Percentiles rank a stretch among this genome's conserved stretches.
Conservation (phyloP, 345 rosid species). For the Moricandia moricandioides region DNA sequence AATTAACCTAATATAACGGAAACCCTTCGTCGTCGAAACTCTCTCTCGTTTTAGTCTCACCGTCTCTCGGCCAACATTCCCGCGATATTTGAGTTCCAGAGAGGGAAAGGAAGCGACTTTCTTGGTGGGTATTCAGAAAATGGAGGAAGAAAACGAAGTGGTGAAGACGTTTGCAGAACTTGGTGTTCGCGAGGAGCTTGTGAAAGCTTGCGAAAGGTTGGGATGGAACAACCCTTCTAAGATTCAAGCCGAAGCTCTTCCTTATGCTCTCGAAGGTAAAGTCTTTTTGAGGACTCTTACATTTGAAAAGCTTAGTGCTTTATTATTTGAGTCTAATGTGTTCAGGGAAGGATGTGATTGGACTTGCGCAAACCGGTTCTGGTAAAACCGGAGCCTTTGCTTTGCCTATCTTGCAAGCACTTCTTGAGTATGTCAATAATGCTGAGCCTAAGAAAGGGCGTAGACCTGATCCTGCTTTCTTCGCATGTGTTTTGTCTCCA, state of each 20-base stretch:
- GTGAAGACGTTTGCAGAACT: constrained; percentile 63
- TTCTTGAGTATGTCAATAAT: constrained; percentile 47
- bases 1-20: background rate
- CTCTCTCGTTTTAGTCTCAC: background rate
- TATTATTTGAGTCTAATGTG: background rate
- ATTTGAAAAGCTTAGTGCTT: too few relatives aligned
- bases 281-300: too few relatives aligned
- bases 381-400: constrained; percentile 98
- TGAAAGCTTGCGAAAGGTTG: constrained; percentile 66
- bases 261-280: constrained; percentile 75
- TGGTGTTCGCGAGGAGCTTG: constrained; percentile 66
- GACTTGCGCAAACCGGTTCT: constrained; percentile 92
- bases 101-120: background rate
- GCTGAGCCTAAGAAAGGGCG: constrained; percentile 46
- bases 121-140: background rate
- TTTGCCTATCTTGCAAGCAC: constrained; percentile 79
- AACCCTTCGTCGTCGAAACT: background rate
- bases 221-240: constrained; percentile 79
- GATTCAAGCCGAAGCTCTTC: constrained; percentile 84
- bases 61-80: background rate
- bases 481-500: constrained; percentile 92
- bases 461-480: constrained; percentile 68
- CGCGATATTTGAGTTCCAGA: constrained; percentile 8
- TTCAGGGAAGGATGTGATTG: constrained; percentile 88
- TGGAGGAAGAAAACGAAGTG: constrained; percentile 59